Conservation (phyloP, 495 filamentous ascomycete species). For the Trichoderma erinaceum region DNA sequence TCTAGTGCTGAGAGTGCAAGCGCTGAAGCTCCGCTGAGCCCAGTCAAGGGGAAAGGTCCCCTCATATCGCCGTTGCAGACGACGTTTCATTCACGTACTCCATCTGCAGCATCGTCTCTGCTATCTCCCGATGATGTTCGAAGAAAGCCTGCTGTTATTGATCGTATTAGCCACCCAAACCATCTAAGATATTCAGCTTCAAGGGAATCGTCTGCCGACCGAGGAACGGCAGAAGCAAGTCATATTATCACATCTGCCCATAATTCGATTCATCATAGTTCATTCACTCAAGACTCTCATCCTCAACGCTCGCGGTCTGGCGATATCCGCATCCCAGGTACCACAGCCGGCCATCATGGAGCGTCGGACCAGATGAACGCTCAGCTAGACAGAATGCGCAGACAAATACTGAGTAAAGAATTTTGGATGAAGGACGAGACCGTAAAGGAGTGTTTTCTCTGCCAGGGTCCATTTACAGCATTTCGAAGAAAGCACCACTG, state of each 20-base stretch:
- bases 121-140: conserved; percentile 20
- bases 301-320: conserved; percentile 40
- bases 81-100: conserved; percentile 5
- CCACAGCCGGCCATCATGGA: conserved; percentile 45
- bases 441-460: conserved; percentile 94
- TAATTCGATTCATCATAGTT: conserved; percentile 47
- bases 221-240: conserved; percentile 45
- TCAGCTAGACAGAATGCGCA: conserved; percentile 62
- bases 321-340: conserved; percentile 45
- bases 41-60: conserved; percentile 32
- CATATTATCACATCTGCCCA: conserved; percentile 50
- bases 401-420: conserved; percentile 81
- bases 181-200: conserved; percentile 45
- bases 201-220: conserved; percentile 57
- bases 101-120: conserved; percentile 24
- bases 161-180: conserved; percentile 50
- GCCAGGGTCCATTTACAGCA: conserved; percentile 81
- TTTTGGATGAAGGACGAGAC: conserved; percentile 99
- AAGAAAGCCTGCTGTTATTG: conserved; percentile 41
- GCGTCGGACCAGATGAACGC: conserved; percentile 55
- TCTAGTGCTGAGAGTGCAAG: conserved; percentile 35
- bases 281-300: conserved; percentile 39
- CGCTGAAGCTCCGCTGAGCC: conserved; percentile 36
- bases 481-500: conserved; percentile 97
- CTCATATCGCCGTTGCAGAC: conserved; percentile 27